Evolutionary conservation across 2,329 filamentous ascomycete species (phyloP).

Genomic region (Hypoxylon sp.): DNA sequence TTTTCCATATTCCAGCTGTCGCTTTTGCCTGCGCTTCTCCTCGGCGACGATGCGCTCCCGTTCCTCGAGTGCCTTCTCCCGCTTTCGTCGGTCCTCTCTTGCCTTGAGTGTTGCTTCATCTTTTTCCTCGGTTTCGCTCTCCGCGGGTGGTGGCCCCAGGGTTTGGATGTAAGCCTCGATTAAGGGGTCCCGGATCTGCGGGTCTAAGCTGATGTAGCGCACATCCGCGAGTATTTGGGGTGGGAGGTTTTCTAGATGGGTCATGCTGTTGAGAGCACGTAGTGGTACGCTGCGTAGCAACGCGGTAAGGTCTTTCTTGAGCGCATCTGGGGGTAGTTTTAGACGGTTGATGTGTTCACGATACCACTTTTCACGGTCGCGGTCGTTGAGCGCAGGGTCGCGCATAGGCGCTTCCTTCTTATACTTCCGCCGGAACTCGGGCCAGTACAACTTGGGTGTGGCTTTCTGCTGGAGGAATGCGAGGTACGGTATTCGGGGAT

Average conservation of each 20-base stretch:
- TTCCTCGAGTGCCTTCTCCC: conserved; percentile 78
- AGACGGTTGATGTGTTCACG: conserved; percentile 79
- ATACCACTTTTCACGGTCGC: conserved; percentile 84
- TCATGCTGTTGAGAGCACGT: conserved; percentile 71
- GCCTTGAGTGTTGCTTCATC: conserved; percentile 66
- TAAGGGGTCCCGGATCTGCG: conserved; percentile 72
- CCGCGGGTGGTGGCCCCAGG: conserved; percentile 69
- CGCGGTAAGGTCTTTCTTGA: conserved; percentile 77
- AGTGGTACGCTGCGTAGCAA: conserved; percentile 75
- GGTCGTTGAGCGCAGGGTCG: conserved; percentile 78
- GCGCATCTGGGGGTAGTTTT: conserved; percentile 74
- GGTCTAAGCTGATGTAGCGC: conserved; percentile 77
- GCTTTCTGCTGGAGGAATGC: conserved; percentile 85
- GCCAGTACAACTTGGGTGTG: conserved; percentile 95
- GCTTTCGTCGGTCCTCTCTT: conserved; percentile 66
- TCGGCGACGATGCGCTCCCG: conserved; percentile 74
- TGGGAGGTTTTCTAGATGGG: conserved; percentile 71
- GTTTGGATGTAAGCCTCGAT: conserved; percentile 76
- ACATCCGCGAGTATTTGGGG: conserved; percentile 74
- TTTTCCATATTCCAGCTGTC: conserved; percentile 72
- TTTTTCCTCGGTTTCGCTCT: conserved; percentile 61
- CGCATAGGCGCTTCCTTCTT: conserved; percentile 86
- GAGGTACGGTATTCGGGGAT: conserved; percentile 87
- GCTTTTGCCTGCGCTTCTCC: conserved; percentile 72
- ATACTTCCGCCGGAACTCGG: conserved; percentile 94